Percentiles rank a stretch among this genome's conserved stretches.
Evolutionary conservation across 257 asterid genomes (phyloP).

Genomic region (Primulina eburnea): DNA sequence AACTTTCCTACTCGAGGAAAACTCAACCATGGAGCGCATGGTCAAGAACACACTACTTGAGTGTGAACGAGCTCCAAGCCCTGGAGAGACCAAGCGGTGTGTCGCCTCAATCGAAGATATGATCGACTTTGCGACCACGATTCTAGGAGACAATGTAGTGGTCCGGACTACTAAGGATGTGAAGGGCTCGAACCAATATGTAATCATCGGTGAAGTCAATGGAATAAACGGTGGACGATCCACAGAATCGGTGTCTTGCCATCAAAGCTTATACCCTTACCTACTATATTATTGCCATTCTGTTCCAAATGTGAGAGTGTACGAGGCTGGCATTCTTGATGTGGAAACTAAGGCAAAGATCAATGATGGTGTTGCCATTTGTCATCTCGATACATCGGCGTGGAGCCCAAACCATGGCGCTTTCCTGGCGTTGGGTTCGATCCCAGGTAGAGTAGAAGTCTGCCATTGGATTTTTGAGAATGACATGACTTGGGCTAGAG

Average conservation of each 20-base stretch:
- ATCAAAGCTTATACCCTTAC: constrained; percentile 79
- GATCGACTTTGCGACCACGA: constrained; percentile 57
- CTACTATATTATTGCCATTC: constrained; percentile 83
- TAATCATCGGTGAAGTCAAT: constrained; percentile 55
- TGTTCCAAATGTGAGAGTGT: constrained; percentile 76
- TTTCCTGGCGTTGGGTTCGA: constrained; percentile 64
- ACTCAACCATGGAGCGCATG: constrained; percentile 49
- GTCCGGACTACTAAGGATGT: constrained; percentile 58
- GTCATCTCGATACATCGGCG: constrained; percentile 76
- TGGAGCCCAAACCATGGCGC: constrained; percentile 87
- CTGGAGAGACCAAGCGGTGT: constrained; percentile 63
- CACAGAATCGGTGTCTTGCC: constrained; percentile 84
- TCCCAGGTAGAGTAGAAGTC: constrained; percentile 77
- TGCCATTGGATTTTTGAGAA: constrained; percentile 98
- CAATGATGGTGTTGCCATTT: constrained; percentile 77
- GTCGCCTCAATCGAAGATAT: constrained; percentile 73
- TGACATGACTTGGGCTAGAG: constrained; percentile 73
- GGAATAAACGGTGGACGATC: constrained; percentile 59
- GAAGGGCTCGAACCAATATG: constrained; percentile 46
- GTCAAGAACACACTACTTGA: constrained; percentile 44
- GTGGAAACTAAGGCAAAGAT: constrained; percentile 44
- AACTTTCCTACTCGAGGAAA: constrained; percentile 34
- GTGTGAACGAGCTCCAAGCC: constrained; percentile 65
- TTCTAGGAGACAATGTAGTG: constrained; percentile 45
- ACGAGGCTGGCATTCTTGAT: constrained; percentile 68